A percentile compares a stretch with the other conserved stretches of the same genome.
Evolutionary conservation across 768 basidiomycete genomes (phyloP).

Genomic region (Phlebiopsis flavidoalba): DNA sequence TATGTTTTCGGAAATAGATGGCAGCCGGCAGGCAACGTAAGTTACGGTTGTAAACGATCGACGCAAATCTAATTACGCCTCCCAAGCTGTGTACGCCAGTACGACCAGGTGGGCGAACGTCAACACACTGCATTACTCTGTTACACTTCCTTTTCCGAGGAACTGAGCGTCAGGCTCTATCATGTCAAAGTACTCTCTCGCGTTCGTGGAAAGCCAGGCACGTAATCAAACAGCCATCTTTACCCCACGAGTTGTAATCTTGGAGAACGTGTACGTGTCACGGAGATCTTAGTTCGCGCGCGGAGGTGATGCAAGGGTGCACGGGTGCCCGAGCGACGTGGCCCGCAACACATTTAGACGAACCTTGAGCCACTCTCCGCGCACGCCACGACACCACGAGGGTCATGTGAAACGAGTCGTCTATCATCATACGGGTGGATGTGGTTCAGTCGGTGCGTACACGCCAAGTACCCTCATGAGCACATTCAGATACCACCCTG

Average conservation of each 20-base stretch:
- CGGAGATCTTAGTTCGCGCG: neutral
- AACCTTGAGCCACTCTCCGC: neutral
- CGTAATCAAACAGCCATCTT: neutral
- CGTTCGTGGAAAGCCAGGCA: neutral
- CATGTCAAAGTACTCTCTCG: neutral
- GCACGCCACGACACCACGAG: neutral
- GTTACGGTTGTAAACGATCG: neutral
- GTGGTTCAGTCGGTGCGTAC: slow-evolving; percentile 24
- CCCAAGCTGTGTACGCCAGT: neutral
- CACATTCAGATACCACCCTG: slow-evolving; percentile 73
- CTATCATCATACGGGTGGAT: neutral
- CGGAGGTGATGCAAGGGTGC: neutral
- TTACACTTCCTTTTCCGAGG: neutral
- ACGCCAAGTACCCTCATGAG: slow-evolving; percentile 53
- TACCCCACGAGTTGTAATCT: neutral
- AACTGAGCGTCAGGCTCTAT: neutral
- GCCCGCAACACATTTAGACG: neutral
- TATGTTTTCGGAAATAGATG: neutral
- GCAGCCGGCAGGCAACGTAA: neutral
- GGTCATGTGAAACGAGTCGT: neutral
- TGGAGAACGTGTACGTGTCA: neutral
- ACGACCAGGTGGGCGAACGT: neutral
- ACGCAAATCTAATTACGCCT: neutral
- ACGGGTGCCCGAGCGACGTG: neutral
- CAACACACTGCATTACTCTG: neutral